Percentiles rank a stretch among this genome's conserved stretches.
phyloP scores from a whole-genome alignment of 495 filamentous ascomycete species.

The Elasticomyces elasticus region DNA sequence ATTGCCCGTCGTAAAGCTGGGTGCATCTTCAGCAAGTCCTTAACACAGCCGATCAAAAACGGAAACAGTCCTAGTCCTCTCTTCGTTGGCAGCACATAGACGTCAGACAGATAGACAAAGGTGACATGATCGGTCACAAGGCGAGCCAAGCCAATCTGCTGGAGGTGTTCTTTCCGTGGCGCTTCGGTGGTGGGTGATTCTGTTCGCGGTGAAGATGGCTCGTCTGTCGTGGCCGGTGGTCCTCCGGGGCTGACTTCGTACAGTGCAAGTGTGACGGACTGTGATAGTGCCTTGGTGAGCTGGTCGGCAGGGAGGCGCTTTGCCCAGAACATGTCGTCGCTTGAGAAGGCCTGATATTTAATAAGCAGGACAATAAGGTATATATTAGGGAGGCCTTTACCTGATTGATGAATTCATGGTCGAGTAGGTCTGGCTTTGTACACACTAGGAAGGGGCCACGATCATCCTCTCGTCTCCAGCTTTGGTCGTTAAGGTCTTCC shows the following conservation, averaged over 20 bases:
- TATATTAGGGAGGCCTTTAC: too few relatives aligned
- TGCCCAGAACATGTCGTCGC: slow-evolving; percentile 29
- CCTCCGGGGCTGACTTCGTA: slow-evolving; percentile 16
- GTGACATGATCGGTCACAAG: slow-evolving; percentile 56
- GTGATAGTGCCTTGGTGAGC: slow-evolving; percentile 22
- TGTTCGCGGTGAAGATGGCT: slow-evolving; percentile 10
- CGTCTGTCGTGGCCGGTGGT: slow-evolving; percentile 1
- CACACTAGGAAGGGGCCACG: slow-evolving; percentile 22
- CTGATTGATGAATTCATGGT: slow-evolving; percentile 27
- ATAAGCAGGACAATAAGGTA: too few relatives aligned
- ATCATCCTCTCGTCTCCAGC: background rate
- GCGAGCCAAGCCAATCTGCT: slow-evolving; percentile 50
- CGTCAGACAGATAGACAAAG: slow-evolving; percentile 60
- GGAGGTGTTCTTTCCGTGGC: background rate
- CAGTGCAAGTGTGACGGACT: slow-evolving; percentile 28
- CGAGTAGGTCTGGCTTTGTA: slow-evolving; percentile 13
- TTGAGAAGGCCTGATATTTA: slow-evolving; percentile 24
- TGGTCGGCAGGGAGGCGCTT: slow-evolving; percentile 10
- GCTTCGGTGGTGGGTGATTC: background rate
- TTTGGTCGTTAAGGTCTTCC: slow-evolving; percentile 1
- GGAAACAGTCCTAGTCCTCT: slow-evolving; percentile 51
- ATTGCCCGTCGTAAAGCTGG: slow-evolving; percentile 47
- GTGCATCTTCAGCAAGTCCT: slow-evolving; percentile 46
- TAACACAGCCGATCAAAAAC: slow-evolving; percentile 52
- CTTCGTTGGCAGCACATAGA: slow-evolving; percentile 48